Percentiles rank a stretch among this genome's conserved stretches.
Conservation (phyloP, 495 filamentous ascomycete genomes). For the Aspergillus campestris region DNA sequence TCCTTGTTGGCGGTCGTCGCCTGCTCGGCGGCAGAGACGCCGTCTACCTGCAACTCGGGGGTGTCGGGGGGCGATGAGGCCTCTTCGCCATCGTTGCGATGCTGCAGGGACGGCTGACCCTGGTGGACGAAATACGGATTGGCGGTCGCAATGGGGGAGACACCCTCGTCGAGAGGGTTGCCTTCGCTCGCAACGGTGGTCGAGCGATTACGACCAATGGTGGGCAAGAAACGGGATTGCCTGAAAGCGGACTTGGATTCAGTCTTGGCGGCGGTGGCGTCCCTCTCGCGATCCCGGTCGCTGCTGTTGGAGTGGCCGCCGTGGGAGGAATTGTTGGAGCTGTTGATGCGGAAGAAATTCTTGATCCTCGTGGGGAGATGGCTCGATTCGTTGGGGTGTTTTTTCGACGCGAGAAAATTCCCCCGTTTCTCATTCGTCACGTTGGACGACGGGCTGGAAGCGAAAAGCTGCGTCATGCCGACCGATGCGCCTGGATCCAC, state of each 20-base stretch:
- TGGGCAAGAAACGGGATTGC: constrained; percentile 76
- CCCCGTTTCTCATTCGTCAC: constrained; percentile 39
- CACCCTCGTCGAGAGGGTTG: constrained; percentile 75
- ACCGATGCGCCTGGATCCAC: neutral
- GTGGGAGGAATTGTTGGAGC: constrained; percentile 44
- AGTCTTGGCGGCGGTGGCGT: constrained; percentile 29
- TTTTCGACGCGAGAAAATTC: constrained; percentile 40
- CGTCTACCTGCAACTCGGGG: constrained; percentile 64
- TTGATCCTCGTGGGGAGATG: constrained; percentile 85
- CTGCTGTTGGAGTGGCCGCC: constrained; percentile 20
- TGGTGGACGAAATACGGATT: constrained; percentile 98
- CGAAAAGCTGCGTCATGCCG: constrained; percentile 41
- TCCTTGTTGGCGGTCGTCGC: constrained; percentile 77
- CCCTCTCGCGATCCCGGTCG: constrained; percentile 11
- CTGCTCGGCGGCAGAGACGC: constrained; percentile 65
- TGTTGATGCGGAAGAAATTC: constrained; percentile 97
- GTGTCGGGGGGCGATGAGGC: constrained; percentile 95
- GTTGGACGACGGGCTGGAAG: constrained; percentile 33
- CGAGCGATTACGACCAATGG: constrained; percentile 68
- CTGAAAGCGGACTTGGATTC: constrained; percentile 62
- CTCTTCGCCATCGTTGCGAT: constrained; percentile 92
- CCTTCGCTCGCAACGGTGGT: constrained; percentile 91
- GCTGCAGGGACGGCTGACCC: constrained; percentile 82
- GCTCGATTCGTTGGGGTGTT: constrained; percentile 41
- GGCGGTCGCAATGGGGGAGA: constrained; percentile 88